A percentile compares a stretch with the other conserved stretches of the same genome.
These are phyloP conservation scores for Hyphodiscus hymeniophilus DNA, from an alignment of 495 filamentous ascomycete genomes.

Conservation along the genomic window DNA sequence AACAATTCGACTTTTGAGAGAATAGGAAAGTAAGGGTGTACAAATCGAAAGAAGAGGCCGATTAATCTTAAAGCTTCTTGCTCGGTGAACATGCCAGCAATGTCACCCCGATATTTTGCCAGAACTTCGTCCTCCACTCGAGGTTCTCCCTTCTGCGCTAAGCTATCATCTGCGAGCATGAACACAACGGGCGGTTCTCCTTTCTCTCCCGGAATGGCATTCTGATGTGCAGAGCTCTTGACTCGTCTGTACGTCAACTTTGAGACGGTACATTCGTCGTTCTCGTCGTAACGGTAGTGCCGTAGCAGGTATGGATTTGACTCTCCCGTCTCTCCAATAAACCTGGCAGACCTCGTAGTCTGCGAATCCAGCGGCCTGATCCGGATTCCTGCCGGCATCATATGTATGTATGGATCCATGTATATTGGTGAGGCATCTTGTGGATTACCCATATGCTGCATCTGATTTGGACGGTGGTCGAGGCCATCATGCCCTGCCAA, in stretches of 20 bases:
- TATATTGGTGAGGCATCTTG: slow-evolving; percentile 17
- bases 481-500: slow-evolving; percentile 12
- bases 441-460: slow-evolving; percentile 4
- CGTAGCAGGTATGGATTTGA: slow-evolving; percentile 23
- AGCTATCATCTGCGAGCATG: slow-evolving; percentile 23
- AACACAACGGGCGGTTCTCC: slow-evolving; percentile 21
- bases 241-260: slow-evolving; percentile 23
- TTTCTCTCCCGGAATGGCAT: slow-evolving; percentile 13
- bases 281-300: slow-evolving; percentile 22
- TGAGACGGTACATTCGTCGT: slow-evolving; percentile 24
- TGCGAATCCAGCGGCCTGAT: slow-evolving; percentile 20
- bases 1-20: slow-evolving; percentile 18
- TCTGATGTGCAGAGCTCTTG: slow-evolving; percentile 7
- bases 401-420: slow-evolving; percentile 19
- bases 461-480: slow-evolving; percentile 16
- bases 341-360: slow-evolving; percentile 11
- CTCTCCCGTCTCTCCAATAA: slow-evolving; percentile 24
- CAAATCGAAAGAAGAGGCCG: slow-evolving; percentile 22
- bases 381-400: slow-evolving; percentile 10
- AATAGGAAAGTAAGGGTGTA: slow-evolving; percentile 26
- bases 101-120: slow-evolving; percentile 13
- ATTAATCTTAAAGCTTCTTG: slow-evolving; percentile 21
- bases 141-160: slow-evolving; percentile 22
- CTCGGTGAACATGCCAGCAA: slow-evolving; percentile 21
- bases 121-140: slow-evolving; percentile 21